Percentiles rank a stretch among this genome's conserved stretches.
Evolutionary conservation across 2,329 filamentous ascomycete species (phyloP).

Genomic region (Aspergillus spinulosporus): DNA sequence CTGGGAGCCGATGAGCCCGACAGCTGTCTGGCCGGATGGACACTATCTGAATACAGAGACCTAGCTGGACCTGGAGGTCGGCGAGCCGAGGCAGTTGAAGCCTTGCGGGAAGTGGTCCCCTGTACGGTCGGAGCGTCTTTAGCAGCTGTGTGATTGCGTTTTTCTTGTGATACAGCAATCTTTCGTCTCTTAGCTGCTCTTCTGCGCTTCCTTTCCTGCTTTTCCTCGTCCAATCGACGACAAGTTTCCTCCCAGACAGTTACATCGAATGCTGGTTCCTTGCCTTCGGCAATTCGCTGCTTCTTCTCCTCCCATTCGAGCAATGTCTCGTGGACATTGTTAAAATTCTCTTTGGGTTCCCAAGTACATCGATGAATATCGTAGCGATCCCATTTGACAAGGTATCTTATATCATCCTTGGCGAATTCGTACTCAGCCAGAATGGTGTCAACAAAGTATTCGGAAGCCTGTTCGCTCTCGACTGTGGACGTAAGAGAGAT

Average conservation of each 20-base stretch:
- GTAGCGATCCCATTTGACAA: slow-evolving; percentile 67
- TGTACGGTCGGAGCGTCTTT: background rate
- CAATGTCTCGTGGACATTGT: slow-evolving; percentile 37
- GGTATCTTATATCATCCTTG: slow-evolving; percentile 47
- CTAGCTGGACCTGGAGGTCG: background rate
- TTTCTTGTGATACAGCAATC: slow-evolving; percentile 18
- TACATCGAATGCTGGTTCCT: slow-evolving; percentile 35
- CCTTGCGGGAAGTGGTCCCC: background rate
- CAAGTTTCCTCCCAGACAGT: slow-evolving; percentile 31
- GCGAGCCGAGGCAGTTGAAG: background rate
- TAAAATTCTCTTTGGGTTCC: slow-evolving; percentile 51
- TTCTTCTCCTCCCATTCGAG: slow-evolving; percentile 43
- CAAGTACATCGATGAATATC: slow-evolving; percentile 57
- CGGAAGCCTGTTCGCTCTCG: slow-evolving; percentile 44
- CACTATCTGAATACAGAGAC: background rate
- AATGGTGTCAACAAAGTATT: slow-evolving; percentile 58
- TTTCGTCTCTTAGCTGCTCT: slow-evolving; percentile 32
- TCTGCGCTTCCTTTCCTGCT: slow-evolving; percentile 27
- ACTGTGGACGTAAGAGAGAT: slow-evolving; percentile 60
- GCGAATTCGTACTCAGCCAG: slow-evolving; percentile 47
- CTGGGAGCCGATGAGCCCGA: background rate
- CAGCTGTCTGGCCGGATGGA: slow-evolving; percentile 7
- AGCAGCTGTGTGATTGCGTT: background rate
- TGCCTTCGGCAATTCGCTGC: slow-evolving; percentile 32
- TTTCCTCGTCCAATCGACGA: slow-evolving; percentile 23